A percentile compares a stretch with the other conserved stretches of the same genome.
These are phyloP conservation scores for Adansonia grandidieri DNA, from an alignment of 441 rosid species.

Conservation along the genomic window DNA sequence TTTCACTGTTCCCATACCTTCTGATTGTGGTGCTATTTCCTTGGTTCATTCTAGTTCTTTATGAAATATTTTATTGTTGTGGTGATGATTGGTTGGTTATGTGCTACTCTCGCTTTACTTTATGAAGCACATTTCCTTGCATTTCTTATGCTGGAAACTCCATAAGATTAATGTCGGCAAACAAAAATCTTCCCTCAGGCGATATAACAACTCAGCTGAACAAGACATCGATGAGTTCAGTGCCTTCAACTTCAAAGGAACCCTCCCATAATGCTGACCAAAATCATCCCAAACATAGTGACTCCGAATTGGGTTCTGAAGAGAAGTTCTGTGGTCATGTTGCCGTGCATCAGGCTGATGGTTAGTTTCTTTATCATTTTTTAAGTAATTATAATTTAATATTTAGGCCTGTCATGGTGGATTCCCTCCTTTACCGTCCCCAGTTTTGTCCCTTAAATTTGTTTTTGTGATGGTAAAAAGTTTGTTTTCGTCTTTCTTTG, in stretches of 20 bases:
- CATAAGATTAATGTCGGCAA: not conserved
- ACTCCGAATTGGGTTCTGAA: slow-evolving; percentile 33
- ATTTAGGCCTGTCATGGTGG: not conserved
- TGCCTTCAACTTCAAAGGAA: slow-evolving; percentile 33
- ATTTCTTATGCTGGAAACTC: slow-evolving; percentile 5
- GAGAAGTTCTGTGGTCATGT: slow-evolving; percentile 33
- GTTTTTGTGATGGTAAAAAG: not conserved
- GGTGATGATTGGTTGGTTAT: not conserved
- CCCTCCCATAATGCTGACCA: slow-evolving; percentile 22
- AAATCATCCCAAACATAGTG: slow-evolving; percentile 32
- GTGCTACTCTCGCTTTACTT: not conserved
- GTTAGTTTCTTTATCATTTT: slow-evolving; percentile 31
- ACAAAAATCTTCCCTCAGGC: slow-evolving; percentile 21
- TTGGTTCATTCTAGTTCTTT: not conserved
- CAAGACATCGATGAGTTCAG: slow-evolving; percentile 26
- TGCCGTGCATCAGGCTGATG: slow-evolving; percentile 35
- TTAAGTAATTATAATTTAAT: slow-evolving; percentile 4
- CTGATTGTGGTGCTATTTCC: not conserved
- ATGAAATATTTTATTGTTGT: not conserved
- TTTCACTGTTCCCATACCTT: not conserved
- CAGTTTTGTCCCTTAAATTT: not conserved
- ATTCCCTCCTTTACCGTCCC: not conserved
- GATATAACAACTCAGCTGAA: slow-evolving; percentile 30
- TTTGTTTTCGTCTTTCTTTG: not conserved
- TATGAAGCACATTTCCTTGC: not conserved